Conservation (phyloP, 2,329 filamentous ascomycete genomes). For the Epichloe hybrida region DNA sequence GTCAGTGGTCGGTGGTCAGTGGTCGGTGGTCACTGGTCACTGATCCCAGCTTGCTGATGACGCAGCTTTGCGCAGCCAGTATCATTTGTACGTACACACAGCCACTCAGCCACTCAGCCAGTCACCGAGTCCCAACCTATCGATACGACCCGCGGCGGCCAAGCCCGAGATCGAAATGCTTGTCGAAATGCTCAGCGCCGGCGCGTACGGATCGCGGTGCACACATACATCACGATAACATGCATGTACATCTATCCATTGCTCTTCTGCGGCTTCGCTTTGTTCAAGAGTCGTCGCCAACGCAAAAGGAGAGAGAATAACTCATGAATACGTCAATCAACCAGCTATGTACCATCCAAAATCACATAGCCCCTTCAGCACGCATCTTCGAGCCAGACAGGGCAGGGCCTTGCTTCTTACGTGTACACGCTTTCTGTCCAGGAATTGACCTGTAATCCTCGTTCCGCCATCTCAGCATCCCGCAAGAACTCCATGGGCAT, state of each 20-base stretch:
- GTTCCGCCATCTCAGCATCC: conserved; percentile 80
- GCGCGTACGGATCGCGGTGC: too few species aligned
- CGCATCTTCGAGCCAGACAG: not conserved
- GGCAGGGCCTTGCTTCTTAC: conserved; percentile 18
- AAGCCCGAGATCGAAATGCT: not conserved
- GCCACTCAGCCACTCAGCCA: too few species aligned
- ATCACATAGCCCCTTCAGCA: not conserved
- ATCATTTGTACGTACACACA: too few species aligned
- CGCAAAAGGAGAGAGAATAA: too few species aligned
- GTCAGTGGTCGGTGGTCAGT: too few species aligned
- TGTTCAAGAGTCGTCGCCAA: not conserved
- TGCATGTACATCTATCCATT: not conserved
- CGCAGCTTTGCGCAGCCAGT: not conserved
- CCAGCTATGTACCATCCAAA: not conserved
- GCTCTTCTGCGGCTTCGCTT: not conserved
- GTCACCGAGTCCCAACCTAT: not conserved
- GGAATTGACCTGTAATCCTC: conserved; percentile 70
- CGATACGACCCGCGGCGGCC: not conserved
- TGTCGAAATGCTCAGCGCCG: not conserved
- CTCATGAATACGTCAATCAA: not conserved
- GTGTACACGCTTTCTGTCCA: conserved; percentile 83
- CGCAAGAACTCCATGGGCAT: conserved; percentile 83
- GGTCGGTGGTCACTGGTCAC: not conserved
- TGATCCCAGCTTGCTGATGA: not conserved
- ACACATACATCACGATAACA: too few species aligned